Percentiles rank a stretch among this genome's conserved stretches.
phyloP scores from a whole-genome alignment of 148 eudicot species.

The Limonium bicolor region DNA sequence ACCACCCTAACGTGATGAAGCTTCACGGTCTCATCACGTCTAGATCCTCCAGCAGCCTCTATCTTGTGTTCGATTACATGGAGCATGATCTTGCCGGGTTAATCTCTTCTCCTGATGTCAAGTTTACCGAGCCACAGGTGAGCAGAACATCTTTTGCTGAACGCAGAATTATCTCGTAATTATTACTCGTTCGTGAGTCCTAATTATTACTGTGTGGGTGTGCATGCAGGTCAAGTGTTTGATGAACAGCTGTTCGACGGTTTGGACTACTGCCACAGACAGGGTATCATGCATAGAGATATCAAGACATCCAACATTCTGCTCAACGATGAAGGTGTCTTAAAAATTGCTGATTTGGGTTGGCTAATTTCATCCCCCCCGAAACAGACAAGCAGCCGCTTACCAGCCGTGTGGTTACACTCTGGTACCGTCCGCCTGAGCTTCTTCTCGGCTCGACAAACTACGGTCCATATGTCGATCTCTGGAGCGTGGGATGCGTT shows the following conservation, averaged over 20 bases:
- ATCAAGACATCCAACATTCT: constrained; percentile 73
- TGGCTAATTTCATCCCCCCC: constrained; percentile 50
- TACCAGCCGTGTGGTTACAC: constrained; percentile 88
- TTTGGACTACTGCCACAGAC: constrained; percentile 66
- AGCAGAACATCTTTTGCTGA: neutral
- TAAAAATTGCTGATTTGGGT: constrained; percentile 84
- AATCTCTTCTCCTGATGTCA: constrained; percentile 52
- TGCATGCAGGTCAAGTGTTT: constrained; percentile 70
- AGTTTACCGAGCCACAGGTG: constrained; percentile 70
- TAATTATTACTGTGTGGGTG: neutral
- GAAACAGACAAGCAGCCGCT: constrained; percentile 43
- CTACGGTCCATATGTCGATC: constrained; percentile 61
- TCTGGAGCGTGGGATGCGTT: constrained; percentile 96
- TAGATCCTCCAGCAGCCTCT: constrained; percentile 47
- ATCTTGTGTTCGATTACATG: constrained; percentile 92
- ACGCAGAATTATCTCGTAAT: too few relatives aligned
- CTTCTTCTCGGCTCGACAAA: constrained; percentile 73
- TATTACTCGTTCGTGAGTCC: neutral
- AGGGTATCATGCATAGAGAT: constrained; percentile 80
- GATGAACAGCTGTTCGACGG: constrained; percentile 69
- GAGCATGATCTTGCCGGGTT: constrained; percentile 93
- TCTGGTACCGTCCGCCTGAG: constrained; percentile 98
- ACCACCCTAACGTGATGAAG: constrained; percentile 78
- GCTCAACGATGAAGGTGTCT: constrained; percentile 57
- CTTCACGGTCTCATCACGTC: constrained; percentile 79